These are phyloP conservation scores for Dioszegia crocea DNA, from an alignment of 768 basidiomycete species.

Conservation along the genomic window DNA sequence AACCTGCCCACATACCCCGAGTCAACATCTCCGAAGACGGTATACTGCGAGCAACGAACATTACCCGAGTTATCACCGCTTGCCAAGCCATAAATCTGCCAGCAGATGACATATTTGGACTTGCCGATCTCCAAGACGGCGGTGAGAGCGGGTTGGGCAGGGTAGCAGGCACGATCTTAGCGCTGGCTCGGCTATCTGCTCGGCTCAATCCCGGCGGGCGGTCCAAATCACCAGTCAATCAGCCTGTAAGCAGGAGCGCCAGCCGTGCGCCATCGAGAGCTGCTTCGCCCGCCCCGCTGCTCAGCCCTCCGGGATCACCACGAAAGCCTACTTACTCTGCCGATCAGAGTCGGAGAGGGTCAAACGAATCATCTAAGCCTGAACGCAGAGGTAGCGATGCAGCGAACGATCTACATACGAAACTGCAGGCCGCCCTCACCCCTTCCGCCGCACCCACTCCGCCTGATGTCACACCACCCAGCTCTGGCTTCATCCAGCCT, in stretches of 20 bases:
- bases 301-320: not conserved
- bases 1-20: conserved; percentile 29
- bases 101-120: conserved; percentile 64
- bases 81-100: conserved; percentile 60
- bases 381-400: not conserved
- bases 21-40: conserved; percentile 49
- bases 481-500: conserved; percentile 8
- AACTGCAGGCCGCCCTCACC: conserved; percentile 6
- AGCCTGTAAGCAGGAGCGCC: not conserved
- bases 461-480: conserved; percentile 14
- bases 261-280: conserved; percentile 8
- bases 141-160: conserved; percentile 63
- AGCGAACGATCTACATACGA: conserved; percentile 19
- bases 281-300: conserved; percentile 9
- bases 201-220: conserved; percentile 50
- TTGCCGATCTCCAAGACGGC: conserved; percentile 61
- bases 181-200: conserved; percentile 64
- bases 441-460: conserved; percentile 1
- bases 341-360: not conserved
- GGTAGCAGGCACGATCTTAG: conserved; percentile 69
- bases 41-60: conserved; percentile 25
- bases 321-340: not conserved
- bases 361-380: conserved; percentile 1
- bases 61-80: conserved; percentile 66
- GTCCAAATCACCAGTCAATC: not conserved